These are phyloP conservation scores for Botrytis byssoidea DNA, from an alignment of 2,329 filamentous ascomycete genomes.

Conservation along the genomic window DNA sequence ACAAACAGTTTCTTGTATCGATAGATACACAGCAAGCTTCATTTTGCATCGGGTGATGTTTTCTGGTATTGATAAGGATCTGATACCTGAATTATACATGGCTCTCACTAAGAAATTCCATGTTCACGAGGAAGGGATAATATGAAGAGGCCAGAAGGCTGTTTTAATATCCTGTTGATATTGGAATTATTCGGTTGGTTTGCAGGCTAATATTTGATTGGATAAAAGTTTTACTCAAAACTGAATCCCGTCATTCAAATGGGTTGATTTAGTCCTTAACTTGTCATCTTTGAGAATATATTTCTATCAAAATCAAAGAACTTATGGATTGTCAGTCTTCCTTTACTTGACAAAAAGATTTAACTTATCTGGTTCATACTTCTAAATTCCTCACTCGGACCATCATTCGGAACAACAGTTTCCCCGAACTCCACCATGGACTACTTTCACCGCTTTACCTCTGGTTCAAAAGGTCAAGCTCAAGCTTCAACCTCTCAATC, in stretches of 20 bases:
- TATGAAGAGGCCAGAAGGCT: background rate
- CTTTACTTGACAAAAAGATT: background rate
- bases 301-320: background rate
- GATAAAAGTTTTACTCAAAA: background rate
- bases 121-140: background rate
- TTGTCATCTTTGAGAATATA: background rate
- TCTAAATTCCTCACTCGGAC: background rate
- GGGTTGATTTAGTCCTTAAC: background rate
- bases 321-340: background rate
- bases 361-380: background rate
- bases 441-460: slow-evolving; percentile 11
- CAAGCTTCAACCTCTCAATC: background rate
- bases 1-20: background rate
- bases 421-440: slow-evolving; percentile 3
- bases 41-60: background rate
- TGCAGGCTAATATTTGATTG: background rate
- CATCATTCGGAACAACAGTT: slow-evolving; percentile 1
- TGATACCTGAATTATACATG: background rate
- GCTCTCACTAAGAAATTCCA: background rate
- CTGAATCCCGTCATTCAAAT: background rate
- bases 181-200: background rate
- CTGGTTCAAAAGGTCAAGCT: slow-evolving; percentile 10
- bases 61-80: background rate
- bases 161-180: background rate
- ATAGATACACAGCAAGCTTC: background rate